Base-by-base conservation (phyloP, 179 eudicot species). In the Carnegiea gigantea region DNA sequence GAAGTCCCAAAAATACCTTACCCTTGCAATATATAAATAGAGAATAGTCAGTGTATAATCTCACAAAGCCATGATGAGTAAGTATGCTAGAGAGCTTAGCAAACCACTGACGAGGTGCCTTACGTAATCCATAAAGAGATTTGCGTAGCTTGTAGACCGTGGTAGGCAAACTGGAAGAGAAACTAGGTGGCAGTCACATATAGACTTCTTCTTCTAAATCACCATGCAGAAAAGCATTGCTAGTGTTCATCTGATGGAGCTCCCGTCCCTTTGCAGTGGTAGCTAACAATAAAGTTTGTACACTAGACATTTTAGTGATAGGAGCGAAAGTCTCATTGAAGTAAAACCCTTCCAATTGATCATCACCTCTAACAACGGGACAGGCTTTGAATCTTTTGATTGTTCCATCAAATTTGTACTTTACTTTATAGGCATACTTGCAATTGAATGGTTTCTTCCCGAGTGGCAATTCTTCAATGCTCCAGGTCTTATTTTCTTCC, bases 71-170 rank as follows among this genome's bases (percentile, higher is more conserved):
- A 70, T 49, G 71, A 6, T 3, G 5, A 21, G 33, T 13, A 4
- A 79, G 38, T 1, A 51, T 33, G 20, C n/a, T 2, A 15, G 81
- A 51, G 10, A 80, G 51, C 57, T 80, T 80, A 11, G 78, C 73
- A 44, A 73, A 80, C 78, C 60, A 80, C 1, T 65, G 12, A 0
- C 46, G 57, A 24, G 78, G 78, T 2, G 78, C 78, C 12, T 73
- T 60, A 4, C 11, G 10, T 21, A 73, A 36, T 4, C 82, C 72
- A 73, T 80, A 74, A 2, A 80, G 15, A 4, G 78, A 80, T 36
- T 74, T n/a, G n/a, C n/a, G n/a, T n/a, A n/a, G n/a, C n/a, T n/a
- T n/a, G n/a, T 73, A 30, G 33, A 30, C 33, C 33, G 1, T 30
- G 33, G 33, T 30, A 30, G 33, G 33, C 33, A 2, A 30, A 30